Conservation (phyloP, 257 asterid genomes). For the Nicotiana obtusifolia region DNA sequence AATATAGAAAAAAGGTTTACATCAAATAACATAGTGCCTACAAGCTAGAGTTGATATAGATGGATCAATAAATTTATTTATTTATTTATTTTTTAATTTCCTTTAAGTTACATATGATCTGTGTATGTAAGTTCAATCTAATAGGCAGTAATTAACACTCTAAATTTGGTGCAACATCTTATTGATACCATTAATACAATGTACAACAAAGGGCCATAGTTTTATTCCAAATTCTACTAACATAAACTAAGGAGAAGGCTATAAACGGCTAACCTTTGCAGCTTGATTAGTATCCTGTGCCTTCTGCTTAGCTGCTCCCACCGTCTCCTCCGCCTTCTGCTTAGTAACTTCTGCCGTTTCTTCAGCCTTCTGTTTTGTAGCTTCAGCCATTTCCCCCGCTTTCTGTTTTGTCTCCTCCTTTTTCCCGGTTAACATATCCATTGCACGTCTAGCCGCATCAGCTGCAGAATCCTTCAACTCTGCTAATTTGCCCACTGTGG, state of each 20-base stretch:
- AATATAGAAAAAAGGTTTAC: too few species aligned
- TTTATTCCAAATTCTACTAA: not conserved
- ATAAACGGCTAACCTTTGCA: constrained; percentile 56
- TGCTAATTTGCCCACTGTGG: constrained; percentile 34
- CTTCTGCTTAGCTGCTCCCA: not conserved
- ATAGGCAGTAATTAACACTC: not conserved
- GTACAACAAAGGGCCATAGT: not conserved
- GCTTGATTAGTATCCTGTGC: constrained; percentile 22
- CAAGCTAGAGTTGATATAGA: too few species aligned
- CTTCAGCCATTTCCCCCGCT: constrained; percentile 30
- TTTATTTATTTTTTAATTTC: too few species aligned
- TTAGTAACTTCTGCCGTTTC: constrained; percentile 1
- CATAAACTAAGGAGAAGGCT: not conserved
- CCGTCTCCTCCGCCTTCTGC: constrained; percentile 2
- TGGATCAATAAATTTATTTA: too few species aligned
- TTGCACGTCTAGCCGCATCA: constrained; percentile 43
- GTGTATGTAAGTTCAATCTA: too few species aligned
- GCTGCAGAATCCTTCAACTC: constrained; percentile 60
- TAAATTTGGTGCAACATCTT: not conserved
- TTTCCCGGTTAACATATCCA: constrained; percentile 65
- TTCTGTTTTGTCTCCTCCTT: constrained; percentile 45
- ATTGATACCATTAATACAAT: not conserved
- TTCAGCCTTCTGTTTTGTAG: constrained; percentile 19
- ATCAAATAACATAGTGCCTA: too few species aligned
- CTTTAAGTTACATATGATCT: too few species aligned